Evolutionary conservation across 805 yeast genomes (phyloP), one percentile per base, ranked within the genome.

Genomic region (Myxozyma vanderwaltii): DNA sequence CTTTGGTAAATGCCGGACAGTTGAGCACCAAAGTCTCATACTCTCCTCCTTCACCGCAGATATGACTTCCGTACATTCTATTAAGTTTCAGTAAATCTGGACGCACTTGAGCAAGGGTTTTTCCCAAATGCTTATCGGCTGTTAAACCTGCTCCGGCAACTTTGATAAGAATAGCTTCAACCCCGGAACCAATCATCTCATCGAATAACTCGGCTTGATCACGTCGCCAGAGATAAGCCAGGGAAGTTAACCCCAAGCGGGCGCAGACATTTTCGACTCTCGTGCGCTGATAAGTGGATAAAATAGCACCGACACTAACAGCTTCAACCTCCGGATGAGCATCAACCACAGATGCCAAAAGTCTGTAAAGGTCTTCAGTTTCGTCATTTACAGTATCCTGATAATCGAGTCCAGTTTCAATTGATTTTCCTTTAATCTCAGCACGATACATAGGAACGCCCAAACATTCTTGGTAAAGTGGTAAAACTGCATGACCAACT

Each of bases 11-110:
- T 61, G 89, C 86, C 0, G 96, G 96, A 0, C 95, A 89, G 72
- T 94, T 97, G 29, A 94, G 76, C 1, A 92, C 98, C 66, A 92
- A 76, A 0, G 97, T 86, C 72, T 94, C 99, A 72, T 90, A 94
- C 72, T 94, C 99, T 0, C 99, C 99, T 35, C 99, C 99, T 76
- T 94, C 99, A 13, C 99, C 99, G 75, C 99, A 94, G 0, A 94
- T 84, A 71, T 92, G 97, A 13, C 91, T 88, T 1, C 91, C 96
- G 73, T 82, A 91, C 72, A 76, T 74, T 8, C 70, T 60, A 70
- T 91, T 86, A 61, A 91, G 75, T 12, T 54, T 56, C 4, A 68
- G 63, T 70, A 94, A 72, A 0, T 76, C 79, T 0, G 89, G 87
- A 56, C 80, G 81, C 63, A 86, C 76, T 61, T 88, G 81, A 3